Evolutionary conservation across 2,329 filamentous ascomycete species (phyloP), one percentile per base, ranked within the genome.

Genomic region (Zasmidium citrigriseum): DNA sequence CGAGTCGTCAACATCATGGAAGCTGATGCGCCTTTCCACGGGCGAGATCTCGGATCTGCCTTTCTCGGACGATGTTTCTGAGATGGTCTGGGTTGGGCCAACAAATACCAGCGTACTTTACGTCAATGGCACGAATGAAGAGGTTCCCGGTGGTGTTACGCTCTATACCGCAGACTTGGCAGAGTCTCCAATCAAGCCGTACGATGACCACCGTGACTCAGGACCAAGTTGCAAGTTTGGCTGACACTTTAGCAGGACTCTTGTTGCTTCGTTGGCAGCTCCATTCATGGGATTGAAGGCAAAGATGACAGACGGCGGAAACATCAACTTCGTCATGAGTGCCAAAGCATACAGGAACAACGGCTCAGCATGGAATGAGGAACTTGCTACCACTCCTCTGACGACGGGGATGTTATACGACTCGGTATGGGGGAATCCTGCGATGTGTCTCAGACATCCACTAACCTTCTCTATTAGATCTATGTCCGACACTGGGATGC

Each of bases 401-500:
- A 79, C 75, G 16, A 78, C 77, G 1, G 81, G 78, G 1, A 76
- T 70, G 49, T 64, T 83, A 3, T 83, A 83, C 64, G 79, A 79
- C 20, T n/a, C n/a, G n/a, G n/a, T n/a, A n/a, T n/a, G n/a, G n/a
- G n/a, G n/a, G n/a, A n/a, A n/a, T n/a, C n/a, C n/a, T n/a, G n/a
- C n/a, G n/a, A n/a, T n/a, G n/a, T n/a, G n/a, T n/a, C n/a, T n/a
- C n/a, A n/a, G n/a, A n/a, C n/a, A n/a, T n/a, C n/a, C n/a, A n/a
- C n/a, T n/a, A n/a, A n/a, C n/a, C n/a, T n/a, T n/a, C n/a, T n/a
- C n/a, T n/a, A n/a, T n/a, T n/a, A 78, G 75, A 72, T 82, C 18
- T 82, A 79, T 64, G 81, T 83, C 12, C 73, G 81, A 34, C 80
- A 83, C 62, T 83, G 81, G 81, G 81, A 83, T 63, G 69, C 75